A percentile compares a stretch with the other conserved stretches of the same genome.
These are phyloP conservation scores for Neocatenulostroma microsporum DNA, from an alignment of 2,329 filamentous ascomycete species.

Conservation along the genomic window DNA sequence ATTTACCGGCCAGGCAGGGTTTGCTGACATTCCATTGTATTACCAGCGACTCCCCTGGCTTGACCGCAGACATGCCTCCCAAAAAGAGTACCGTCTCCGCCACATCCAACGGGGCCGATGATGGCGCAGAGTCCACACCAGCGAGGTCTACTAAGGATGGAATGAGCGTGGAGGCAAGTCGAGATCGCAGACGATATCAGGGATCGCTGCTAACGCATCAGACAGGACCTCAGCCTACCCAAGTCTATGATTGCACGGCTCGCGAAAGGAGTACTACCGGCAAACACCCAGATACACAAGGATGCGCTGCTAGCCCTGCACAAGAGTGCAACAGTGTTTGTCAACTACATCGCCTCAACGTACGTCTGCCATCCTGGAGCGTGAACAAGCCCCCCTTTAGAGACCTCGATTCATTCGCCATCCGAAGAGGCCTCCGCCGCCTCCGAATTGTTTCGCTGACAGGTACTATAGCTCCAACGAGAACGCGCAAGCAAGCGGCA, in stretches of 20 bases:
- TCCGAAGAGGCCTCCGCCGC: too few relatives aligned
- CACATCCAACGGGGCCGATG: constrained; percentile 32
- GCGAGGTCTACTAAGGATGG: constrained; percentile 28
- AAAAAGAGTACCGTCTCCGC: constrained; percentile 41
- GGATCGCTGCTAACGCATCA: constrained; percentile 1
- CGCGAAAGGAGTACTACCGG: constrained; percentile 69
- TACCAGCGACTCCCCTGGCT: too few relatives aligned
- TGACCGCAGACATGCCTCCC: constrained; percentile 36
- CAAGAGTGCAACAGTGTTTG: constrained; percentile 76
- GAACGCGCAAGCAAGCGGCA: constrained; percentile 55
- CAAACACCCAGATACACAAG: constrained; percentile 75
- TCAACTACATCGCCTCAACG: constrained; percentile 70
- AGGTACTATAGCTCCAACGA: constrained; percentile 57
- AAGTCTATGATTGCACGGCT: constrained; percentile 74
- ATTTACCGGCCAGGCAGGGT: too few relatives aligned
- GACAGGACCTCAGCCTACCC: constrained; percentile 64
- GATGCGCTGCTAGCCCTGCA: constrained; percentile 72
- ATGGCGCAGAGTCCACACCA: constrained; percentile 24
- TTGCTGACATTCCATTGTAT: too few relatives aligned
- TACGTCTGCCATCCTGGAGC: constrained; percentile 40
- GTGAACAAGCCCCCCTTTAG: neutral
- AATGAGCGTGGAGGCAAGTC: constrained; percentile 37
- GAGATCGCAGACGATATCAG: constrained; percentile 8
- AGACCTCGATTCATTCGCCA: too few relatives aligned
- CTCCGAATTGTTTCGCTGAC: constrained; percentile 7